phyloP scores from a whole-genome alignment of 2,329 filamentous ascomycete species.

The Dactylellina sp. region DNA sequence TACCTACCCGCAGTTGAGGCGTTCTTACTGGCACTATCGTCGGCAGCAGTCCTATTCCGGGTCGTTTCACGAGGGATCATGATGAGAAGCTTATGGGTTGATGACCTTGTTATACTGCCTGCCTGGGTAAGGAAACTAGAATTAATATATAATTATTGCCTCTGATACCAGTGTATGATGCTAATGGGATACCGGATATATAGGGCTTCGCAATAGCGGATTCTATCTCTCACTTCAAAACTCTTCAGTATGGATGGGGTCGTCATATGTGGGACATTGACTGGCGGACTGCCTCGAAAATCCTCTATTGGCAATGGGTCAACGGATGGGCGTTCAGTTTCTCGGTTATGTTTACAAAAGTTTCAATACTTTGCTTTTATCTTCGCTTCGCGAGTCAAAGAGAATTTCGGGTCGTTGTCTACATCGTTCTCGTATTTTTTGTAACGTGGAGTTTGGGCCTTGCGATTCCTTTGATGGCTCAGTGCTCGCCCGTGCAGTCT shows the following conservation, averaged over 20 bases:
- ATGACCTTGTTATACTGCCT: constrained; percentile 47
- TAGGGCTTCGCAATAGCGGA: constrained; percentile 44
- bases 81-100: constrained; percentile 36
- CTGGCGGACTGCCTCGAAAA: constrained; percentile 30
- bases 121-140: constrained; percentile 35
- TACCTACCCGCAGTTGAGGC: constrained; percentile 44
- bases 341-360: constrained; percentile 53
- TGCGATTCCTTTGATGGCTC: constrained; percentile 40
- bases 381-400: constrained; percentile 38
- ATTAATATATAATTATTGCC: background rate
- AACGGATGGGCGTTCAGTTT: constrained; percentile 54
- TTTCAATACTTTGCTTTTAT: constrained; percentile 53
- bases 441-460: constrained; percentile 49
- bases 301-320: constrained; percentile 54
- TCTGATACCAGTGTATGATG: background rate
- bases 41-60: constrained; percentile 36
- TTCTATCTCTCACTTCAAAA: constrained; percentile 42
- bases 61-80: constrained; percentile 42
- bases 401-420: constrained; percentile 39
- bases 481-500: constrained; percentile 33
- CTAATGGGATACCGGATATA: background rate
- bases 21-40: constrained; percentile 31
- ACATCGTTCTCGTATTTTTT: constrained; percentile 40
- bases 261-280: constrained; percentile 56
- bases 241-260: constrained; percentile 49